Base-by-base conservation (phyloP, 192 early-diverging fungal species). In the Coemansia sp. region DNA sequence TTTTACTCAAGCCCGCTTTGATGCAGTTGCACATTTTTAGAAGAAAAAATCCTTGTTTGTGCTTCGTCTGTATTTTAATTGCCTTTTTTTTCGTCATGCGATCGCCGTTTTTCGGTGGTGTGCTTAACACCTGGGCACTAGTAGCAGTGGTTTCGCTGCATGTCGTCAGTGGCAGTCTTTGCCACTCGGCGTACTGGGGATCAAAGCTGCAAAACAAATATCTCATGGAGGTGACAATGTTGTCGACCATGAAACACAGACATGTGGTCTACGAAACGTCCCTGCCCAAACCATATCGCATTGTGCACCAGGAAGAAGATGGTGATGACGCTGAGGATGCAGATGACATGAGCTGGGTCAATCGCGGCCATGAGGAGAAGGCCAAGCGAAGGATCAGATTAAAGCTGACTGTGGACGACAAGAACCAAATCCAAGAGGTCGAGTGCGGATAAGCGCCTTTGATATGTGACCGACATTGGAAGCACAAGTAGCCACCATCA, bases 281-380 rank as follows among this genome's bases (percentile, higher is more conserved):
- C 24, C 56, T 81, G 11, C 78, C 77, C 18, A 81, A 75, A 56
- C 78, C 73, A 9, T 75, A 81, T 42, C 65, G 65, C n/a, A 75
- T 81, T 42, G 78, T 81, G 69, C 78, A 81, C 24, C 67, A 63
- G 10, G 63, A 81, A 9, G 74, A 63, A 23, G 69, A 71, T n/a
- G 73, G 78, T 18, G 69, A 81, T 40, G 69, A 81, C 24, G 69
- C 69, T 20, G 69, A 75, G 18, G 70, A 81, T 11, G 57, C 66
- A 14, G 78, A 81, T n/a, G 73, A 81, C 34, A 61, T 75, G 73
- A 66, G 62, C 42, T 75, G 65, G 78, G 42, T 81, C 26, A 81
- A 75, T 38, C 58, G 53, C 10, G 78, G 78, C 0, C 73, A 71
- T 21, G 78, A 81, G 28, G 78, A 72, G 63, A 74, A 60, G 38